Base-by-base conservation (phyloP, 2,329 filamentous ascomycete species). In the Tolypocladium tundrense region DNA sequence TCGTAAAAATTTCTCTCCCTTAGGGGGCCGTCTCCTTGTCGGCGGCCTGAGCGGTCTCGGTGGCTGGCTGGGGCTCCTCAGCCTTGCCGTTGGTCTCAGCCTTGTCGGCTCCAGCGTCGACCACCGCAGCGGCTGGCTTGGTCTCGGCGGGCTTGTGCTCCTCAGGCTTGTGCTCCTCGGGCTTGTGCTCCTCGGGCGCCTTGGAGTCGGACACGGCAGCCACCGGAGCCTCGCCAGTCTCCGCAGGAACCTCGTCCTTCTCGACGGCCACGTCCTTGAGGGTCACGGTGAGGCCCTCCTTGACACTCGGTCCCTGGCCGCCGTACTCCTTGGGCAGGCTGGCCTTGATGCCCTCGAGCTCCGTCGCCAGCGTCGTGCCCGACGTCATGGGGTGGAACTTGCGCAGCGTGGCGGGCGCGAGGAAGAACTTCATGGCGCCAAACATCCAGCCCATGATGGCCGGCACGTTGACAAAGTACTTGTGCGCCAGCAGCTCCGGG, bases 381-480 rank as follows among this genome's bases (percentile, higher is more conserved):
- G 88, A 89, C 61, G 81, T 79, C 75, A 92, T 84, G 52, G 88
- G 88, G 67, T 90, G 87, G 74, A 91, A 90, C 70, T 91, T 91
- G 75, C 87, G 87, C 63, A 88, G 80, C 1, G 88, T 91, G 67
- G 88, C 87, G 54, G 85, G 79, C 37, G 86, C 84, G 50, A 91
- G 77, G 70, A 92, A 87, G 21, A 90, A 73, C 77, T 91, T 91
- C 77, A 91, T 87, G 57, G 87, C 80, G 24, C 79, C 77, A 70
- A 88, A 91, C 69, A 91, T 82, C 80, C 92, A 97, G 58, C 90
- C 89, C 92, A 97, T 97, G 67, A 97, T 79, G 58, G 86, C 74
- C 0, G 93, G 93, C 7, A 97, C 90, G 67, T 97, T 97, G 75
- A 97, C 88, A 70, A 97, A 97, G 80, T 92, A 97, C 79, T 97